Evolutionary conservation across 257 asterid genomes (phyloP), one percentile per base, ranked within the genome.

Genomic region (Plantago elongata): DNA sequence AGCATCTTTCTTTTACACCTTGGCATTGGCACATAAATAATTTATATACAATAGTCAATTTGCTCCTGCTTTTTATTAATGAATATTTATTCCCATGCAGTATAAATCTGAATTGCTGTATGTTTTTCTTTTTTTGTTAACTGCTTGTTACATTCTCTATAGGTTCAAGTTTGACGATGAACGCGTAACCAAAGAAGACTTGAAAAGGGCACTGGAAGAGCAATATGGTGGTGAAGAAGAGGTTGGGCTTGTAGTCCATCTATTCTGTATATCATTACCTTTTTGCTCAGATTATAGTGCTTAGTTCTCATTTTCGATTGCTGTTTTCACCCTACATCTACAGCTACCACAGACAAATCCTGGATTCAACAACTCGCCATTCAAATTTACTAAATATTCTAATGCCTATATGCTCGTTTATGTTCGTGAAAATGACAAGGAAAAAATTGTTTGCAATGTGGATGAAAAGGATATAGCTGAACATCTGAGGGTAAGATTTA

Each of bases 401-500:
- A 87, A 87, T 60, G 93, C 95, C 9, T 87, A 84, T 72, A 87
- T 87, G 95, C 95, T 87, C 66, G 95, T 87, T 67, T 87, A 87
- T 68, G 80, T 87, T 77, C 89, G 95, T 72, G 93, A 87, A 72
- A 80, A 83, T 55, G 95, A 87, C 74, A 64, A 70, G 77, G 95
- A 84, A 48, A 87, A 87, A 67, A 84, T 87, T 69, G 79, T 87
- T 72, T 87, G 95, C 71, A 77, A 80, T 54, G 93, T 87, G 68
- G 95, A 84, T 71, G 95, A 87, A 81, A 84, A 87, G 77, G 95
- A 87, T 72, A 82, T 84, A 69, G 90, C 95, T 44, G 88, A 82
- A 72, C 95, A 87, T 76, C 81, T 87, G 38, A 77, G 95, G 87
- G 95, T 87, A 83, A 66, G 77, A 64, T 45, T 45, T 57, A 45